A percentile compares a stretch with the other conserved stretches of the same genome.
These are phyloP conservation scores for Sanghuangporus baumii DNA, from an alignment of 1,284 basidiomycete genomes.

Conservation along the genomic window DNA sequence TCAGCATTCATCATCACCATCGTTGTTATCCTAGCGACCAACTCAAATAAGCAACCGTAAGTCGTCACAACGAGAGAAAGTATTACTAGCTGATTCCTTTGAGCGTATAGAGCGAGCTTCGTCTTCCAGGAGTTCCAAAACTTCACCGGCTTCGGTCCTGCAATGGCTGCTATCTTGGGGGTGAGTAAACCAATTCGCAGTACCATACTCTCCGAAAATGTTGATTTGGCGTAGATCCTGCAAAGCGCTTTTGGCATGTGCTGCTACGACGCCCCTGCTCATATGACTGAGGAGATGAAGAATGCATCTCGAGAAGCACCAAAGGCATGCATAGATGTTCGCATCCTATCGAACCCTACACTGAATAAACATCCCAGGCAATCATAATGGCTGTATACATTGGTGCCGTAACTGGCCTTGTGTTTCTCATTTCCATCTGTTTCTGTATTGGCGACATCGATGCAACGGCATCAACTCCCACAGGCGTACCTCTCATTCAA, in stretches of 20 bases:
- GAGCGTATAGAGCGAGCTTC: conserved; percentile 8
- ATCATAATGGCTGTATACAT: conserved; percentile 17
- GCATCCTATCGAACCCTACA: not conserved
- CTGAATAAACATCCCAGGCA: not conserved
- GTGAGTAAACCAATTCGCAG: not conserved
- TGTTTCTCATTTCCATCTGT: conserved; percentile 17
- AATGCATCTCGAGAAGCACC: conserved; percentile 16
- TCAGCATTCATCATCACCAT: conserved; percentile 11
- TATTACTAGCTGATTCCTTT: not conserved
- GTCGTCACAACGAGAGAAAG: not conserved
- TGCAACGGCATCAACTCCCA: conserved; percentile 11
- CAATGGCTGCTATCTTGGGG: conserved; percentile 17
- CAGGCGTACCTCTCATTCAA: conserved; percentile 18
- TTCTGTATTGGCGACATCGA: conserved; percentile 16
- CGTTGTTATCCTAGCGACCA: conserved; percentile 13
- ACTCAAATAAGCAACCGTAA: conserved; percentile 15
- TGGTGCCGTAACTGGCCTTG: conserved; percentile 15
- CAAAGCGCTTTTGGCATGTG: conserved; percentile 18
- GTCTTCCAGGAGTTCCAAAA: conserved; percentile 17
- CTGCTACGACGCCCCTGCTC: conserved; percentile 17
- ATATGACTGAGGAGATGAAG: conserved; percentile 19
- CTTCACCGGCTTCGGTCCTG: conserved; percentile 16
- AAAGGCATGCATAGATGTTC: not conserved
- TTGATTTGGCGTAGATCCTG: conserved; percentile 5
- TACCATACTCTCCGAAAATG: not conserved